Evolutionary conservation across 225 moss, liverwort and hornwort genomes (phyloP), one percentile per base, ranked within the genome.

Genomic region (Pseudoscleropodium purum): DNA sequence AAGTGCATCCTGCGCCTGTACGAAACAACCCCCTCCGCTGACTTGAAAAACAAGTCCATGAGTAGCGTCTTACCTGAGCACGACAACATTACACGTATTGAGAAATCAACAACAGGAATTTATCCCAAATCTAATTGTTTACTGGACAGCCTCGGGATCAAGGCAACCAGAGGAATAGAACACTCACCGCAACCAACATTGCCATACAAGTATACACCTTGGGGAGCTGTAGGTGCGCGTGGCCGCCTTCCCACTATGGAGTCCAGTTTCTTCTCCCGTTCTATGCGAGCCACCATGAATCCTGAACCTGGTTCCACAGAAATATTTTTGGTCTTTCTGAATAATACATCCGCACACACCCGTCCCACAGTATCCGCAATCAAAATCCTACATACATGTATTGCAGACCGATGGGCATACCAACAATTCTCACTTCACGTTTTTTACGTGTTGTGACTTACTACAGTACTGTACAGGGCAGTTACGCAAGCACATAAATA

Each of bases 101-200:
- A 85, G 83, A 79, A 83, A 83, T 65, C 43, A 72, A 41, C 30
- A 83, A 73, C 43, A 78, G 18, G 27, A 25, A 47, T 47, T 59
- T 36, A 36, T 79, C 34, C 73, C 66, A 34, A 87, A 75, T 80
- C 43, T 84, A 20, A 23, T 34, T 63, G 59, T 33, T 52, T 54
- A 33, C 59, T 30, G 24, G 29, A 73, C 30, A 67, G 31, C 36
- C 75, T 76, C 82, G 81, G 59, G 36, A 84, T 61, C 81, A 75
- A 21, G 21, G 57, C 72, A 85, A 15, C 11, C 33, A 81, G 57
- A 89, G 52, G 30, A 80, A 61, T 36, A 82, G 82, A 72, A 79
- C 23, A 66, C 87, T 89, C 94, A 98, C 98, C 98, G 83, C 98
- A 98, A 79, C 98, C 98, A 82, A 98, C 97, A 90, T 96, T 97